A percentile compares a stretch with the other conserved stretches of the same genome.
Conservation (phyloP, 371 early-diverging fungal species). For the Mucor racemosus region DNA sequence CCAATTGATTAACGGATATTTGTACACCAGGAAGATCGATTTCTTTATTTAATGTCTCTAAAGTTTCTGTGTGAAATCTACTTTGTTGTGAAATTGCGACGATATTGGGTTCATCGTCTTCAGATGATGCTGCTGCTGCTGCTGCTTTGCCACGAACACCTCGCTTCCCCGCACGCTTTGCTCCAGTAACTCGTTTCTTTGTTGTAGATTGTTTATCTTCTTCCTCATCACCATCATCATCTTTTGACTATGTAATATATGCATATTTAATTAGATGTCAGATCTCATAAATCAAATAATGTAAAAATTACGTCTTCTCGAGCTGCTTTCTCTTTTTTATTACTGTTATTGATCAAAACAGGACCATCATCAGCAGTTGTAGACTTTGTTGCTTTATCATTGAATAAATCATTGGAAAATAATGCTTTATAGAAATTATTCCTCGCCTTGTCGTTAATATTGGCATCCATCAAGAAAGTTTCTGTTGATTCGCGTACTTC, state of each 20-base stretch:
- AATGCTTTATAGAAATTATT: slow-evolving; percentile 47
- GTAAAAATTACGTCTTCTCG: not conserved
- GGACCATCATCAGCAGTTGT: not conserved
- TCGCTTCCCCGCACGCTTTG: slow-evolving; percentile 16
- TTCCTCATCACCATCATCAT: not conserved
- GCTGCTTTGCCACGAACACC: slow-evolving; percentile 10
- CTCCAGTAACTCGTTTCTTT: not conserved
- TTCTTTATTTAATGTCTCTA: slow-evolving; percentile 64
- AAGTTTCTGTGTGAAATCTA: slow-evolving; percentile 84
- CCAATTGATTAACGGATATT: slow-evolving; percentile 65
- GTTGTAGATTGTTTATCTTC: not conserved
- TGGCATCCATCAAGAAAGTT: slow-evolving; percentile 68
- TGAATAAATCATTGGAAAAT: slow-evolving; percentile 4
- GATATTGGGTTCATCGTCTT: slow-evolving; percentile 45
- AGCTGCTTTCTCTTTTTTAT: not conserved
- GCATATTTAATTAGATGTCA: not conserved
- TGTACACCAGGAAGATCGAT: slow-evolving; percentile 79
- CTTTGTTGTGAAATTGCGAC: slow-evolving; percentile 83
- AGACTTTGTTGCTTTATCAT: not conserved
- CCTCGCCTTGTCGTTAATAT: slow-evolving; percentile 50
- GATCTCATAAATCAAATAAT: not conserved
- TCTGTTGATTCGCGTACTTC: slow-evolving; percentile 68
- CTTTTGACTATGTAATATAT: not conserved
- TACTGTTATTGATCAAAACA: not conserved
- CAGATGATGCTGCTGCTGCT: not conserved